Conservation (phyloP, 75 land plant species). For the Pinus tabuliformis region DNA sequence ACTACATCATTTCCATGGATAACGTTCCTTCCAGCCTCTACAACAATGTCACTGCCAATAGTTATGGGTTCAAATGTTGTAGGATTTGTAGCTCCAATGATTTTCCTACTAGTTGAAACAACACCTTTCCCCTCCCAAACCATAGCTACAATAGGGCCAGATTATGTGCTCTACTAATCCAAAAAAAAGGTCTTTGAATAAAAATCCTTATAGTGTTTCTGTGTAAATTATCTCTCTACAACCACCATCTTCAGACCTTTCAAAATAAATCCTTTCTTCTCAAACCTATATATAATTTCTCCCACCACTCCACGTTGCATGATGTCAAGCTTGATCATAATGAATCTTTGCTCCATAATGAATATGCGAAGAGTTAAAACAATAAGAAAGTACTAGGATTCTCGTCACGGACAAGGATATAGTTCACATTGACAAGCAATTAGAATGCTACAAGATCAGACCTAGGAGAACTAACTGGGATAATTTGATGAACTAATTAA, state of each 20-base stretch:
- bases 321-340: too few species aligned
- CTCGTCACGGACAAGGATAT: too few species aligned
- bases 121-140: constrained; percentile 92
- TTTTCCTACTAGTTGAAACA: constrained; percentile 74
- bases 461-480: too few species aligned
- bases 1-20: constrained; percentile 93
- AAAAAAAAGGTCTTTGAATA: constrained; percentile 82
- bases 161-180: constrained; percentile 79
- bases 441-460: too few species aligned
- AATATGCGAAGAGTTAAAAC: too few species aligned
- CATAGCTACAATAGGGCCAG: constrained; percentile 96
- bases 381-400: too few species aligned
- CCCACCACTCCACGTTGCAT: too few species aligned
- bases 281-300: too few species aligned
- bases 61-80: constrained; percentile 78
- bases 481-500: too few species aligned
- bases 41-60: constrained; percentile 89
- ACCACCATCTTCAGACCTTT: constrained; percentile 63
- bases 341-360: too few species aligned
- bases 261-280: too few species aligned
- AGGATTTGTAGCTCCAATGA: constrained; percentile 92
- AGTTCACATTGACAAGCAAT: too few species aligned
- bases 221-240: constrained; percentile 77
- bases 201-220: constrained; percentile 89
- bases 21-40: constrained; percentile 89